phyloP scores from a whole-genome alignment of 345 rosid genomes.

The Aquilaria malaccensis region DNA sequence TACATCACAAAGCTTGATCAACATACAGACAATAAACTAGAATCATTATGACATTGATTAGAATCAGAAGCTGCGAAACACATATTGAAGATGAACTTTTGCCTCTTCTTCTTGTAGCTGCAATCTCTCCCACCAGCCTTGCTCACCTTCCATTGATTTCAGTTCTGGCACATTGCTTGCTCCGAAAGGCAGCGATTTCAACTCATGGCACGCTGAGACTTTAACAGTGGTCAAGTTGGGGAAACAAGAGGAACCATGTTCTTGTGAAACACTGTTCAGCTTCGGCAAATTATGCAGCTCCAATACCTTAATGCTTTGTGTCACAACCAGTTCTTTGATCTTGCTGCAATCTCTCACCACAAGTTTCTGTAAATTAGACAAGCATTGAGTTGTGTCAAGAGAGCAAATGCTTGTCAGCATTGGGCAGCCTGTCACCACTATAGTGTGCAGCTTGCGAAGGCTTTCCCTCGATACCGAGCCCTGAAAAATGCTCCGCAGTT shows the following conservation, averaged over 20 bases:
- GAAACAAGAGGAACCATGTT: constrained; percentile 14
- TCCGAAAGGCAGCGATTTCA: constrained; percentile 13
- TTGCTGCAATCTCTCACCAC: constrained; percentile 17
- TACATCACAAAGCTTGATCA: no score
- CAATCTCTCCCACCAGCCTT: constrained; percentile 1
- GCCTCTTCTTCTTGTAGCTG: background rate
- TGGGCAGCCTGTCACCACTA: constrained; percentile 11
- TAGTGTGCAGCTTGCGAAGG: constrained; percentile 9
- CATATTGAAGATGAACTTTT: background rate
- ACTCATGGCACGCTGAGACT: constrained; percentile 5
- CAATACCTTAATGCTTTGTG: constrained; percentile 14
- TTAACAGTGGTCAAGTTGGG: constrained; percentile 4
- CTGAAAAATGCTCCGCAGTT: constrained; percentile 9
- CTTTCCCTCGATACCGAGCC: constrained; percentile 17
- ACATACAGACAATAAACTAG: no score
- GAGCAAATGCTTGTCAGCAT: constrained; percentile 13
- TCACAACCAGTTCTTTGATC: constrained; percentile 15
- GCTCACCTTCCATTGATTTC: background rate
- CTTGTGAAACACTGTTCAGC: constrained; percentile 10
- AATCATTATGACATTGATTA: no score
- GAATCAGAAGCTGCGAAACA: background rate
- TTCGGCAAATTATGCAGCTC: constrained; percentile 16
- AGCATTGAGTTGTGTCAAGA: constrained; percentile 6
- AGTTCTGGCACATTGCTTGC: background rate
- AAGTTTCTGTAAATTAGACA: constrained; percentile 14